Evolutionary conservation across 208 protist genomes (phyloP).

Genomic region (Perkinsela sp.): DNA sequence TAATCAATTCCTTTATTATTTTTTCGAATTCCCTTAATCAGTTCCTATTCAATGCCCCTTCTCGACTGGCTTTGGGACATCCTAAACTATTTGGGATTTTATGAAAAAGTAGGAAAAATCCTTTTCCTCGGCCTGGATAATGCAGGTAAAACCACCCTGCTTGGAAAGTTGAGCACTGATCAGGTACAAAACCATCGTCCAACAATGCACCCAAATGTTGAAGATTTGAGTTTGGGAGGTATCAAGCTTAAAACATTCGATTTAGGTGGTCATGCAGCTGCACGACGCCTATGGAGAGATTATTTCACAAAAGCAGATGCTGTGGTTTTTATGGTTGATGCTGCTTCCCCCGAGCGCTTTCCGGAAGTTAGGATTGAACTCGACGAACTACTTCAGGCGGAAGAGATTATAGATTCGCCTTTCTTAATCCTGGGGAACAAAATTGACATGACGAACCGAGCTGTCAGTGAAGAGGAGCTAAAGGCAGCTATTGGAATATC

Average conservation of each 20-base stretch:
- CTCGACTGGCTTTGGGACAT: constrained; percentile 73
- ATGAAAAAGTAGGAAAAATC: constrained; percentile 70
- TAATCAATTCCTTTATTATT: constrained; percentile 1
- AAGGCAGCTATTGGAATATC: constrained; percentile 58
- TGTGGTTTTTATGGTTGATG: constrained; percentile 96
- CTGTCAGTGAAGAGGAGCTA: constrained; percentile 78
- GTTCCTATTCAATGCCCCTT: constrained; percentile 19
- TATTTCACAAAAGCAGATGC: constrained; percentile 94
- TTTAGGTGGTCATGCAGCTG: constrained; percentile 89
- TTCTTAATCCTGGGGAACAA: constrained; percentile 99
- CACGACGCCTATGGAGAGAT: constrained; percentile 86
- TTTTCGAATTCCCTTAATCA: constrained; percentile 2
- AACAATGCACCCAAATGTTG: constrained; percentile 68
- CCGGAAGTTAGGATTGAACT: constrained; percentile 79
- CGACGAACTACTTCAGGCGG: constrained; percentile 72
- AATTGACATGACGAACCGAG: constrained; percentile 74
- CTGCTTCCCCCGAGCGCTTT: constrained; percentile 77
- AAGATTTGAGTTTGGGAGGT: constrained; percentile 88
- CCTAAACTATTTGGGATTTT: constrained; percentile 62
- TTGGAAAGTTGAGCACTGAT: constrained; percentile 70
- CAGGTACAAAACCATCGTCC: constrained; percentile 57
- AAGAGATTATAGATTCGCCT: constrained; percentile 76
- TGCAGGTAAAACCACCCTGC: constrained; percentile 98
- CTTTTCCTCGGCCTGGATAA: constrained; percentile 99
- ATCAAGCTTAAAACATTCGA: constrained; percentile 96